Evolutionary conservation across 371 early-diverging fungal species (phyloP), one percentile per base, ranked within the genome.

Genomic region (Mucor irregularis): DNA sequence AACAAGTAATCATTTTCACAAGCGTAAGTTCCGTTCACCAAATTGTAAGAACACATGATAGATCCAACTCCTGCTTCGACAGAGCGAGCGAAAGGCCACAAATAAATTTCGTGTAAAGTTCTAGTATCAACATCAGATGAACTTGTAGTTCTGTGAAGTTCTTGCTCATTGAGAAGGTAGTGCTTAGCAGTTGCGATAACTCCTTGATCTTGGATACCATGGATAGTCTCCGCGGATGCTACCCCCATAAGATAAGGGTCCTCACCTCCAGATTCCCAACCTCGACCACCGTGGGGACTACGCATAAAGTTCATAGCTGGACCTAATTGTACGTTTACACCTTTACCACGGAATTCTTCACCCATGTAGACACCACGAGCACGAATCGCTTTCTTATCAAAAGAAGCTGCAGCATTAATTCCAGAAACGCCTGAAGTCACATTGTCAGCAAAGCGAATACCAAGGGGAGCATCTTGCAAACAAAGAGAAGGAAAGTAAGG

Each of bases 11-110:
- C 64, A 29, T 81, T 71, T 48, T 84, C 79, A 39, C 85, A 81
- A 0, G 83, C 70, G 43, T 76, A 76, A 2, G 66, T 71, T 2
- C 67, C 65, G 40, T 84, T 81, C 24, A 81, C 7, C 29, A 38
- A 30, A 46, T 86, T 86, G 65, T 86, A 86, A 14, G 68, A 38
- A 49, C 85, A 82, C 86, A 86, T 86, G 51, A 84, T 34, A 24
- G 81, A 63, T 5, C 56, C 80, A 13, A 75, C 81, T 40, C 79
- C 85, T 24, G 81, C 82, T 51, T 82, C 76, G 10, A 85, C 52
- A 34, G 69, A 59, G 35, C 69, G 70, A 28, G 76, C 69, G 68
- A 81, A 85, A 10, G 87, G 81, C 56, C 71, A 73, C 14, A 81
- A 42, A 45, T 84, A 87, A 2, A 83, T 53, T 66, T 87, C 87